Base-by-base conservation (phyloP, 1,284 basidiomycete genomes). In the Testicularia cyperi region DNA sequence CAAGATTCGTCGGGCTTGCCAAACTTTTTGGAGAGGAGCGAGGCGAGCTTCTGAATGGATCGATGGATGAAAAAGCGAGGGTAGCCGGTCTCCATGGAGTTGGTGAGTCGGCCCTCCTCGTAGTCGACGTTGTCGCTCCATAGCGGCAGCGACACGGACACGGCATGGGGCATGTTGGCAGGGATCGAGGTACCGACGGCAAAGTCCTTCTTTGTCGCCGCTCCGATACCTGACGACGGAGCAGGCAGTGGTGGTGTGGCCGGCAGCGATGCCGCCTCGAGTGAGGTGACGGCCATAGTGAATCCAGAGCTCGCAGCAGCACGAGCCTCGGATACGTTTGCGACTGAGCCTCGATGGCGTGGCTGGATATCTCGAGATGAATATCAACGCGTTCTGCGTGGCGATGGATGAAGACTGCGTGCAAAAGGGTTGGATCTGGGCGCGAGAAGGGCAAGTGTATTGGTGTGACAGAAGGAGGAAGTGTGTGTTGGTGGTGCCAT, bases 1-100 rank as follows among this genome's bases (percentile, higher is more conserved):
- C 55, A 60, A 1, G 38, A 29, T 33, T 75, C 73, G 6, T 38
- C 46, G 0, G 65, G 68, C 7, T 39, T 35, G 18, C 56, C 70
- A 19, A 72, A 68, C 38, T 65, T 70, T 23, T 42, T 47, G 28
- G 45, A 38, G 25, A 70, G 45, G 12, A 65, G 29, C 21, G 35
- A 42, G 15, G 68, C 60, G 3, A 72, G 65, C 35, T 90, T 89
- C 73, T 86, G 84, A 26, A 97, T 92, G 60, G 83, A 87, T 19
- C 85, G 80, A 77, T 96, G 90, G 43, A 98, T 88, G 77, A 95
- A 97, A 80, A 98, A 99, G 35, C 95, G 81, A 0, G 95, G 95
- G 74, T 98, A 99, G n/a, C 94, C 95, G 5, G 86, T 85, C 44
- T 88, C 83, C 91, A 97, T 92, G 14, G 80, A 81, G 44, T 88